Evolutionary conservation across 164 flowering plant species (phyloP).

Genomic region (Vitis vinifera): ASM3070453v1 NC_081821.1:1673001-1673500

Average conservation of each 20-base stretch:
- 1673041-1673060: constrained; percentile 39
- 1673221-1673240: constrained; percentile 20
- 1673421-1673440: constrained; percentile 23
- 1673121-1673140: constrained; percentile 43
- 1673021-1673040: constrained; percentile 37
- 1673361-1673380: constrained; percentile 4
- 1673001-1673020: constrained; percentile 44
- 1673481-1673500: too few relatives aligned
- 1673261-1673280: constrained; percentile 20
- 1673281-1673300: constrained; percentile 39
- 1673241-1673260: constrained; percentile 15
- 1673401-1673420: constrained; percentile 18
- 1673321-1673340: constrained; percentile 11
- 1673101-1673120: constrained; percentile 76
- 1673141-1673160: neutral
- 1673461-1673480: constrained; percentile 16
- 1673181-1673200: neutral
- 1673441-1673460: constrained; percentile 14
- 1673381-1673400: constrained; percentile 9
- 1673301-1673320: constrained; percentile 24
- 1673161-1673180: neutral
- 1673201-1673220: constrained; percentile 10
- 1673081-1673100: constrained; percentile 61
- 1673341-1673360: constrained; percentile 19
- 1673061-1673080: too few relatives aligned